These are phyloP conservation scores for Diutina neorugosa DNA, from an alignment of 1,139 yeast genomes.

Conservation along the genomic window DNA sequence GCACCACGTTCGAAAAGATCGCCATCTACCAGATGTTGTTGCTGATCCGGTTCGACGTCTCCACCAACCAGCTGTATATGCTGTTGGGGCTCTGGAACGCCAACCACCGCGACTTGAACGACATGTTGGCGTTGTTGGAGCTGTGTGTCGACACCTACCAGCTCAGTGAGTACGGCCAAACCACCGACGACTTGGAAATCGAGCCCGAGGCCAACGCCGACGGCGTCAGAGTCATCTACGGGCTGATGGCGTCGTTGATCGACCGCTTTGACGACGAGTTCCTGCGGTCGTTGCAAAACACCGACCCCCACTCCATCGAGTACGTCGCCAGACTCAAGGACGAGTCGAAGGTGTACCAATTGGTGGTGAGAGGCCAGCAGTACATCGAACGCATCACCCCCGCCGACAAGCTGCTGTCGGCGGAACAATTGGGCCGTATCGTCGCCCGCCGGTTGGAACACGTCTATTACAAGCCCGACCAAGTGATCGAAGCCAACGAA, in stretches of 20 bases:
- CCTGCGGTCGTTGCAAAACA: constrained; percentile 71
- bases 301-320: constrained; percentile 93
- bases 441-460: constrained; percentile 83
- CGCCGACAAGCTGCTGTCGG: constrained; percentile 24
- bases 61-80: constrained; percentile 58
- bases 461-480: constrained; percentile 82
- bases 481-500: constrained; percentile 62
- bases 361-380: constrained; percentile 75
- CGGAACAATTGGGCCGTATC: constrained; percentile 63
- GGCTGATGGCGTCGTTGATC: constrained; percentile 75
- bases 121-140: constrained; percentile 60
- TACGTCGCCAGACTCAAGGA: constrained; percentile 85
- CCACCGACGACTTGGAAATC: constrained; percentile 70
- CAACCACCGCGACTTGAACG: constrained; percentile 49
- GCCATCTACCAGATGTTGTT: constrained; percentile 71
- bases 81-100: constrained; percentile 75
- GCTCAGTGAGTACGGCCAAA: constrained; percentile 65
- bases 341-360: constrained; percentile 64
- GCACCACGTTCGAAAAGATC: constrained; percentile 58
- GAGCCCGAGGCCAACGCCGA: constrained; percentile 54
- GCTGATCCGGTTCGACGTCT: constrained; percentile 79
- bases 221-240: constrained; percentile 71
- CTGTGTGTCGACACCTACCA: constrained; percentile 43
- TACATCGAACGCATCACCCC: constrained; percentile 52
- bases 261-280: constrained; percentile 96